Conservation (phyloP, 1,284 basidiomycete species). For the Tremellales sp. region DNA sequence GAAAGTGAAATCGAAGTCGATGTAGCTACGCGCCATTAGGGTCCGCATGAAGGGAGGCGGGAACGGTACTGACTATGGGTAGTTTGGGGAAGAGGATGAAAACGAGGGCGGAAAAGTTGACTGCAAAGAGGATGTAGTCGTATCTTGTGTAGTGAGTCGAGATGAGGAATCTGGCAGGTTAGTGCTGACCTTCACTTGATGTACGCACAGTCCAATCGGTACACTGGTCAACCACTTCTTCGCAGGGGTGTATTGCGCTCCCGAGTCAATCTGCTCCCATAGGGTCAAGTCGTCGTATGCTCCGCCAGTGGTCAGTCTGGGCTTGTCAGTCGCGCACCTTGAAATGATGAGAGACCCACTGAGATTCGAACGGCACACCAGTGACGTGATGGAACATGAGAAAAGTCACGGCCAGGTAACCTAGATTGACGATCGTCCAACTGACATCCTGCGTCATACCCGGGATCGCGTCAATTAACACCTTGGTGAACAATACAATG, state of each 20-base stretch:
- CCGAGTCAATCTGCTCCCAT: slow-evolving; percentile 99
- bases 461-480: slow-evolving; percentile 89
- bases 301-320: slow-evolving; percentile 61
- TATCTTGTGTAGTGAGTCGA: slow-evolving; percentile 99
- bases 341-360: no score
- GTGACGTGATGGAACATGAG: slow-evolving; percentile 99
- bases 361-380: slow-evolving; percentile 88
- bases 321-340: slow-evolving; percentile 5
- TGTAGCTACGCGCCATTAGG: slow-evolving; percentile 38
- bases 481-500: slow-evolving; percentile 83
- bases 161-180: slow-evolving; percentile 70
- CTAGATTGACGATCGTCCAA: slow-evolving; percentile 91
- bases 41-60: not conserved
- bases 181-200: slow-evolving; percentile 2
- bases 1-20: slow-evolving; percentile 48
- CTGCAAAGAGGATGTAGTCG: slow-evolving; percentile 83
- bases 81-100: slow-evolving; percentile 88
- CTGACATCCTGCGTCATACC: slow-evolving; percentile 90
- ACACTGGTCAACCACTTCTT: slow-evolving; percentile 96
- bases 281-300: slow-evolving; percentile 96
- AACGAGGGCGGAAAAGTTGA: slow-evolving; percentile 83
- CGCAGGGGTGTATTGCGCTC: slow-evolving; percentile 95
- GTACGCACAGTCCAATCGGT: slow-evolving; percentile 80
- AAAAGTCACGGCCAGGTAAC: slow-evolving; percentile 89
- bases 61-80: slow-evolving; percentile 54